A percentile compares a stretch with the other conserved stretches of the same genome.
phyloP scores from a whole-genome alignment of 2,329 filamentous ascomycete species.

The Pseudogymnoascus sp. region DNA sequence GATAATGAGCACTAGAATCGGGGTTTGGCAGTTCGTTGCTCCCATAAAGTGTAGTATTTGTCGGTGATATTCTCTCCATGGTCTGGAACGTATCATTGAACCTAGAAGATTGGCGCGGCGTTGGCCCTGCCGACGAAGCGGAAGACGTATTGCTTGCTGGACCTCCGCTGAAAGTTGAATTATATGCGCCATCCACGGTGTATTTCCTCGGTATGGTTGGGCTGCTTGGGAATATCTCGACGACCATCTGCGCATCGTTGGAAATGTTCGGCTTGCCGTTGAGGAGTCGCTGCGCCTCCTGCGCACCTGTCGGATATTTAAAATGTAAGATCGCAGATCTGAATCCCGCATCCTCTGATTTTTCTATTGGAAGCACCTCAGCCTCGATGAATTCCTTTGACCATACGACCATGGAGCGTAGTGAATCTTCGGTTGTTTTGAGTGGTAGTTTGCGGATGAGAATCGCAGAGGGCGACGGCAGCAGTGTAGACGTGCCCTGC shows the following conservation, averaged over 20 bases:
- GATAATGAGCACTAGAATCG: constrained; percentile 46
- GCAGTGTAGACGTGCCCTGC: constrained; percentile 19
- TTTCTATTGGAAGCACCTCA: constrained; percentile 43
- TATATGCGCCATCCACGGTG: constrained; percentile 38
- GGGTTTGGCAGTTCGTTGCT: constrained; percentile 54
- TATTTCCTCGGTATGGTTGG: constrained; percentile 39
- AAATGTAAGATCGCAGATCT: constrained; percentile 48
- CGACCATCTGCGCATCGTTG: constrained; percentile 46
- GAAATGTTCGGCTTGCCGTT: constrained; percentile 47
- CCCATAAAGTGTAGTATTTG: constrained; percentile 47
- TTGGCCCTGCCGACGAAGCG: constrained; percentile 20
- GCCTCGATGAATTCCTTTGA: constrained; percentile 48
- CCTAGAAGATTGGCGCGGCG: constrained; percentile 22
- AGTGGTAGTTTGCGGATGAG: constrained; percentile 48
- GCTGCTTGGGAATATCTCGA: constrained; percentile 46
- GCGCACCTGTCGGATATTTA: constrained; percentile 44
- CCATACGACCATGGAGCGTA: constrained; percentile 52
- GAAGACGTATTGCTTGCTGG: constrained; percentile 30
- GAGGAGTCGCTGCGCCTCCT: constrained; percentile 50
- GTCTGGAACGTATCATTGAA: constrained; percentile 53
- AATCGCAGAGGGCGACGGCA: constrained; percentile 33
- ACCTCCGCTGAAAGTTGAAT: constrained; percentile 19
- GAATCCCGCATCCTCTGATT: constrained; percentile 43
- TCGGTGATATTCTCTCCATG: constrained; percentile 39
- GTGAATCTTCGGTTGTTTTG: constrained; percentile 46